A percentile compares a stretch with the other conserved stretches of the same genome.
Evolutionary conservation across 192 early-diverging fungal genomes (phyloP).

Genomic region (Dispira parvispora): DNA sequence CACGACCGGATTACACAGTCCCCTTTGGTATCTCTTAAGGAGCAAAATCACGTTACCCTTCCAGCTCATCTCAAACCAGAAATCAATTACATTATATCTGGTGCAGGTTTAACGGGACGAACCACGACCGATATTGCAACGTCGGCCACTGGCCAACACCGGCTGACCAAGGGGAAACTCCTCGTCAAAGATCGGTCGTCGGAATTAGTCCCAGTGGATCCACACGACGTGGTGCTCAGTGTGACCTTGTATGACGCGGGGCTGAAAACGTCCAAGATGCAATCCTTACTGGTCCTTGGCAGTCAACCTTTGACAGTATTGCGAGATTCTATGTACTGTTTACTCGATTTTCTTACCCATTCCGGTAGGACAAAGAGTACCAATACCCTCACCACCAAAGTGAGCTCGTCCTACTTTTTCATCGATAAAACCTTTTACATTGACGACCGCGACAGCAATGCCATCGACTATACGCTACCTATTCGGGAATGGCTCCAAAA

Average conservation of each 20-base stretch:
- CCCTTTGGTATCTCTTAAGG: constrained; percentile 24
- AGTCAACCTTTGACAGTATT: constrained; percentile 45
- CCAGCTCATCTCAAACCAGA: constrained; percentile 27
- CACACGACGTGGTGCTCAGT: constrained; percentile 36
- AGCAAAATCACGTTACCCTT: constrained; percentile 28
- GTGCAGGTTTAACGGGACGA: background rate
- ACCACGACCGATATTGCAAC: background rate
- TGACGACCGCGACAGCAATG: constrained; percentile 40
- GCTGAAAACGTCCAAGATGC: constrained; percentile 29
- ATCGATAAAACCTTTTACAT: constrained; percentile 62
- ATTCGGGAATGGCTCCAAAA: constrained; percentile 57
- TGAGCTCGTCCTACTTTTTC: constrained; percentile 49
- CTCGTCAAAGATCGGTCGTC: constrained; percentile 11
- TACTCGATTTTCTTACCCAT: constrained; percentile 40
- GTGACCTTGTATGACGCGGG: constrained; percentile 45
- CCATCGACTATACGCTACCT: constrained; percentile 46
- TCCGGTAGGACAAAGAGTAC: constrained; percentile 20
- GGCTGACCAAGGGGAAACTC: constrained; percentile 17
- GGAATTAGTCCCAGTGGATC: constrained; percentile 20
- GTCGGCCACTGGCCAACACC: background rate
- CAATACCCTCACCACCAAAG: constrained; percentile 36
- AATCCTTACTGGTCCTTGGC: constrained; percentile 50
- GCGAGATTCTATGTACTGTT: constrained; percentile 53
- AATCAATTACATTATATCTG: constrained; percentile 26
- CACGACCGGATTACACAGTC: constrained; percentile 24